phyloP scores from a whole-genome alignment of 805 yeast genomes.

The Candida manassasensis region DNA sequence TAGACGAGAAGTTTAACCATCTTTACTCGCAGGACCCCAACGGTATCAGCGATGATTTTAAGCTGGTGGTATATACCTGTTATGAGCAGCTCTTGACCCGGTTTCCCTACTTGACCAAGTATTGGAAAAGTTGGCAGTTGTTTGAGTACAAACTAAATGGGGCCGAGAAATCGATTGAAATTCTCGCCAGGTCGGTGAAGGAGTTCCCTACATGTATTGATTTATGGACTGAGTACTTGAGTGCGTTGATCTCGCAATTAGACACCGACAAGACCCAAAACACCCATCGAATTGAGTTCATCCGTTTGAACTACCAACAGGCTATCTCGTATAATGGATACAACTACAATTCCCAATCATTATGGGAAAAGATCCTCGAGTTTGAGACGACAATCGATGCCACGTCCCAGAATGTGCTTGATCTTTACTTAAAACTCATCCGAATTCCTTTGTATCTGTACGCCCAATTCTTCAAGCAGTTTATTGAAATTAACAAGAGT shows the following conservation, averaged over 20 bases:
- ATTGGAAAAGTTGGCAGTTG: slow-evolving; percentile 61
- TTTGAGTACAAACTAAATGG: slow-evolving; percentile 57
- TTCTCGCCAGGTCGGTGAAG: slow-evolving; percentile 42
- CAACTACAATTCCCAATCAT: slow-evolving; percentile 70
- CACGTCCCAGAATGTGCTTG: slow-evolving; percentile 30
- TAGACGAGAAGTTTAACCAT: slow-evolving; percentile 19
- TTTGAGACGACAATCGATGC: slow-evolving; percentile 44
- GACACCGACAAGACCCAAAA: slow-evolving; percentile 27
- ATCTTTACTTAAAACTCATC: slow-evolving; percentile 42
- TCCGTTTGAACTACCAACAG: slow-evolving; percentile 41
- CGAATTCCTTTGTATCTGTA: slow-evolving; percentile 80
- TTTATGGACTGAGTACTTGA: slow-evolving; percentile 64
- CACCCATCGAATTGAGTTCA: slow-evolving; percentile 15
- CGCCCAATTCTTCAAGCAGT: slow-evolving; percentile 62
- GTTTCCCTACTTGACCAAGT: slow-evolving; percentile 55
- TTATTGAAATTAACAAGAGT: slow-evolving; percentile 34
- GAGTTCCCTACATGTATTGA: slow-evolving; percentile 57
- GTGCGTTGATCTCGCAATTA: slow-evolving; percentile 39
- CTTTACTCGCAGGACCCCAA: slow-evolving; percentile 9
- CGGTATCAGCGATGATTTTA: slow-evolving; percentile 14
- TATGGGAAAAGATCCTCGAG: slow-evolving; percentile 78
- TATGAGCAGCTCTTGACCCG: slow-evolving; percentile 38
- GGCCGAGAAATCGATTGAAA: slow-evolving; percentile 41
- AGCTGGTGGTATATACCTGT: slow-evolving; percentile 10
- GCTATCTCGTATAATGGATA: slow-evolving; percentile 55